These are phyloP conservation scores for Lichtheimia ornata DNA, from an alignment of 371 early-diverging fungal genomes.

Conservation along the genomic window DNA sequence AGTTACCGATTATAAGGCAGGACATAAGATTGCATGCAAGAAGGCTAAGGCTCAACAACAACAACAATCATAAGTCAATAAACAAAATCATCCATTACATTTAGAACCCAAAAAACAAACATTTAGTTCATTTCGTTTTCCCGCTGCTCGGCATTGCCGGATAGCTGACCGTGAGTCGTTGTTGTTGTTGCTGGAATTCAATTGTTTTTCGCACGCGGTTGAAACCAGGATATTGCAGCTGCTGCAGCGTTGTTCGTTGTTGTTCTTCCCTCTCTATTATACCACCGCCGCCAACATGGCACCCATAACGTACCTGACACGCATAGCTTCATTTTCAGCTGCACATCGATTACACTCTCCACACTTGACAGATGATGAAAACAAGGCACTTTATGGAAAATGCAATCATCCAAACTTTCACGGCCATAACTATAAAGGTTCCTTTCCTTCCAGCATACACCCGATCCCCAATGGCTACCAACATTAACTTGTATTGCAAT, in stretches of 20 bases:
- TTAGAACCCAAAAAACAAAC: too few species aligned
- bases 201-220: too few species aligned
- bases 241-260: neutral
- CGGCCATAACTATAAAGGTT: slow-evolving; percentile 90
- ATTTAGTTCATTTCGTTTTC: too few species aligned
- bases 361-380: slow-evolving; percentile 71
- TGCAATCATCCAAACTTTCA: slow-evolving; percentile 86
- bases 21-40: slow-evolving; percentile 58
- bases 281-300: slow-evolving; percentile 25
- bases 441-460: neutral
- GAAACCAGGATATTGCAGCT: too few species aligned
- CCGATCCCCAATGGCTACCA: too few species aligned
- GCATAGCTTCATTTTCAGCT: slow-evolving; percentile 82
- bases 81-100: too few species aligned
- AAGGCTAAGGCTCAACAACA: slow-evolving; percentile 2
- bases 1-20: slow-evolving; percentile 52
- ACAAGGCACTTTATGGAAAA: slow-evolving; percentile 78
- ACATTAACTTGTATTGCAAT: too few species aligned
- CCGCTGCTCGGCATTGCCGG: too few species aligned
- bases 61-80: too few species aligned
- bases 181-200: too few species aligned
- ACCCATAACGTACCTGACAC: slow-evolving; percentile 68
- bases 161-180: too few species aligned
- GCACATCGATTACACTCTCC: slow-evolving; percentile 88
- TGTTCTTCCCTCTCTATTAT: neutral